These are phyloP conservation scores for Fusarium incarnatum DNA, from an alignment of 2,329 filamentous ascomycete genomes.

Conservation along the genomic window DNA sequence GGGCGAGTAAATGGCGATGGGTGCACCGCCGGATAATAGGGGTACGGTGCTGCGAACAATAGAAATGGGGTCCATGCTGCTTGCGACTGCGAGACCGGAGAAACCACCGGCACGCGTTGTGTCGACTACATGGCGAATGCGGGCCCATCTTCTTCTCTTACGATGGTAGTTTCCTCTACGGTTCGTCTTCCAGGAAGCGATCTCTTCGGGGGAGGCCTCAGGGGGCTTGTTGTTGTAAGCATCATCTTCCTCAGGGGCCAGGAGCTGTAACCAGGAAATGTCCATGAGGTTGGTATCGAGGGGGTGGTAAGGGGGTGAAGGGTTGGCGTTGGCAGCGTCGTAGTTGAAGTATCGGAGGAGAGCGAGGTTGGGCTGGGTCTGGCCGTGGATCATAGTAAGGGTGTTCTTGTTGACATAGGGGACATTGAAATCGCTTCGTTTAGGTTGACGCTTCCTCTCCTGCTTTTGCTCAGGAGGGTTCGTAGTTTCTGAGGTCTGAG, in stretches of 20 bases:
- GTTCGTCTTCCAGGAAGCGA: conserved; percentile 81
- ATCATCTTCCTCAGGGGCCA: conserved; percentile 79
- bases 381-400: conserved; percentile 82
- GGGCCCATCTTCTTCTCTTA: conserved; percentile 86
- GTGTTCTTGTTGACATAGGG: conserved; percentile 79
- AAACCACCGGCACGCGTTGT: conserved; percentile 80
- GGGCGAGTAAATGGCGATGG: conserved; percentile 86
- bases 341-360: conserved; percentile 91
- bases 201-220: conserved; percentile 66
- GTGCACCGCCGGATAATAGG: conserved; percentile 83
- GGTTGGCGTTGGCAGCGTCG: conserved; percentile 74
- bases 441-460: conserved; percentile 45
- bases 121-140: conserved; percentile 78
- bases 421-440: conserved; percentile 66
- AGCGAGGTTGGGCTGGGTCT: conserved; percentile 87
- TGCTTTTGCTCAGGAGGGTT: conserved; percentile 28
- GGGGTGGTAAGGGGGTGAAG: conserved; percentile 74
- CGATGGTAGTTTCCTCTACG: conserved; percentile 88
- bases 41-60: conserved; percentile 82
- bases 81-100: conserved; percentile 84
- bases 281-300: conserved; percentile 84
- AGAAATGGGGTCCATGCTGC: conserved; percentile 81
- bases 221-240: conserved; percentile 77
- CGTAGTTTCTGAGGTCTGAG: conserved; percentile 18
- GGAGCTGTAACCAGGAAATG: conserved; percentile 91